Percentiles rank a stretch among this genome's conserved stretches.
Conservation (phyloP, 164 flowering plant genomes). For the Liquidambar formosana region DNA sequence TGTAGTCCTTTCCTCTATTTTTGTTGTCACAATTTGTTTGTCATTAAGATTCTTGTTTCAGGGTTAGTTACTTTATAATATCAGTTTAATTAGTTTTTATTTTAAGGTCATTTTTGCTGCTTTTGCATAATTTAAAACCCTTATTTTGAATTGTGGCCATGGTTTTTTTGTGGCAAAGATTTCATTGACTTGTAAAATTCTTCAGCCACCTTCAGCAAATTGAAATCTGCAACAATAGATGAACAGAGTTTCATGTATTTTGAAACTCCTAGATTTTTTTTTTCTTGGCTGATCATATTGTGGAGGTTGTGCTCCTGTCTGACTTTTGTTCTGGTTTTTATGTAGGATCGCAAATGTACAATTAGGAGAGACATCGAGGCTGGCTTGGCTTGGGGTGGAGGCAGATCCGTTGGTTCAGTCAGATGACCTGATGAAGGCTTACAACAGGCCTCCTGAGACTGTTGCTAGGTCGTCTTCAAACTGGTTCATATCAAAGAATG, state of each 20-base stretch:
- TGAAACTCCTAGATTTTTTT: too few species aligned
- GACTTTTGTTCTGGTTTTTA: neutral
- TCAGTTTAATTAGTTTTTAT: too few species aligned
- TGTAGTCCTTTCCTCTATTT: too few species aligned
- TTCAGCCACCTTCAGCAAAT: neutral
- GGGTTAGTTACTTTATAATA: too few species aligned
- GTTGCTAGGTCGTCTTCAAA: conserved; percentile 48
- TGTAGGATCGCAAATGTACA: conserved; percentile 77
- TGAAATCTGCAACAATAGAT: neutral
- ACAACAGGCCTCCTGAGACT: conserved; percentile 58
- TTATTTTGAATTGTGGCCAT: too few species aligned
- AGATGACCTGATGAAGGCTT: conserved; percentile 63
- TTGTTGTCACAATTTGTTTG: too few species aligned
- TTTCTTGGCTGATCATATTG: neutral
- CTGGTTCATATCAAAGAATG: conserved; percentile 87
- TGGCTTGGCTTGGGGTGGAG: conserved; percentile 91
- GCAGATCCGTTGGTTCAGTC: conserved; percentile 80
- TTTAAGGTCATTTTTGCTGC: too few species aligned
- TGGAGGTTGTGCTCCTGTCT: neutral
- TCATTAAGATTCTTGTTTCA: too few species aligned
- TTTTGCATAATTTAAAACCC: too few species aligned
- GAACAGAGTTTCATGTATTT: neutral
- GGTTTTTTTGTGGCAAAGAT: too few species aligned
- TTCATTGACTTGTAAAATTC: too few species aligned
- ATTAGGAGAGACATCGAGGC: conserved; percentile 78